Evolutionary conservation across 225 moss, liverwort and hornwort species (phyloP), one percentile per base, ranked within the genome.

Genomic region (Rhytidiadelphus loreus): DNA sequence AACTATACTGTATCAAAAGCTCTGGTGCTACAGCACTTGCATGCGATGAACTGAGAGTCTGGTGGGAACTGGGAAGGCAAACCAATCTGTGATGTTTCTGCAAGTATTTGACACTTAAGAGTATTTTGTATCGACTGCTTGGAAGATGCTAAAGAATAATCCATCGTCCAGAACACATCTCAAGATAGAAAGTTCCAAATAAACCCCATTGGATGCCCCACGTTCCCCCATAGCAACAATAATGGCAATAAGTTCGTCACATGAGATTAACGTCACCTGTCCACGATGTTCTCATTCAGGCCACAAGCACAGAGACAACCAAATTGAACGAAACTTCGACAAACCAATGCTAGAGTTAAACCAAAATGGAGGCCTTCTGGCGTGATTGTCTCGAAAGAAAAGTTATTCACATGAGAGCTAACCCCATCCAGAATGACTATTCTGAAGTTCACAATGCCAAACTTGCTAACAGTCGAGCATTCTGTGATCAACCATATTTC

Each of bases 351-450:
- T 63, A 16, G 19, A 82, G 35, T 18, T 56, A 22, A 56, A 65
- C 74, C 80, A 28, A 84, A 56, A 89, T 81, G 79, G 41, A 62
- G 85, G 76, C 39, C 84, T 82, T 43, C 74, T 86, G 33, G 58
- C 77, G 72, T 71, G 85, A 83, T 73, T 33, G 82, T 87, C 89
- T 89, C 77, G 58, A 87, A 84, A 89, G 64, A 74, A 88, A 83
- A 89, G 89, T 83, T 89, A 75, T 90, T 90, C 89, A 90, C 89
- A 93, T 74, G 81, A 83, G 84, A 91, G 78, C 81, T 81, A 56
- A 81, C 80, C 88, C 88, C 88, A 78, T 71, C 77, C 87, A 76
- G 70, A 70, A 50, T 59, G n/a, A 66, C 59, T 73, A 48, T 46
- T 60, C 62, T 48, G 74, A 83, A 65, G 61, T 85, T 41, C 77